Percentiles rank a stretch among this genome's conserved stretches.
Conservation (phyloP, 805 yeast genomes). For the Wickerhamiella galacta region DNA sequence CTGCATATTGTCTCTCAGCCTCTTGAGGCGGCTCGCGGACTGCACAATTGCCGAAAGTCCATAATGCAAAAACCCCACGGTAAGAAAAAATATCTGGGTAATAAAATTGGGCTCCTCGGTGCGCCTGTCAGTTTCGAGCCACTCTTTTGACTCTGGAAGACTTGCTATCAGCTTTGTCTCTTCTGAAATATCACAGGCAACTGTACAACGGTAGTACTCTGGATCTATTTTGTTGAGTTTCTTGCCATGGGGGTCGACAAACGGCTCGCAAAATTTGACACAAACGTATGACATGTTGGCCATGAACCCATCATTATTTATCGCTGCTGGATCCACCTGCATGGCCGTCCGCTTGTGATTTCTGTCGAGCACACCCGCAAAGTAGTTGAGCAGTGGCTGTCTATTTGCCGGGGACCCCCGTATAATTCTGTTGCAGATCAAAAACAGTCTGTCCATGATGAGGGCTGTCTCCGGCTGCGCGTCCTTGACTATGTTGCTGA, state of each 20-base stretch:
- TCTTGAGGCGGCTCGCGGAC: slow-evolving; percentile 36
- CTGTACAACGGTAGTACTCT: slow-evolving; percentile 41
- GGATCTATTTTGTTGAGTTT: slow-evolving; percentile 66
- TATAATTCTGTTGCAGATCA: slow-evolving; percentile 53
- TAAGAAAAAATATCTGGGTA: slow-evolving; percentile 74
- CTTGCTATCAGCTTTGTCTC: slow-evolving; percentile 78
- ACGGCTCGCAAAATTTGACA: slow-evolving; percentile 66
- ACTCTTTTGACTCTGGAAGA: slow-evolving; percentile 46
- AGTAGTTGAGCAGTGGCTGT: slow-evolving; percentile 43
- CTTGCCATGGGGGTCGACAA: slow-evolving; percentile 45
- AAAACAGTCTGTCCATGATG: slow-evolving; percentile 34
- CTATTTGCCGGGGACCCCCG: slow-evolving; percentile 58
- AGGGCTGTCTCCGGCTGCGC: slow-evolving; percentile 12
- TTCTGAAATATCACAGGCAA: slow-evolving; percentile 47
- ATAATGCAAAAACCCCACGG: slow-evolving; percentile 65
- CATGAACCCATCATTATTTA: slow-evolving; percentile 72
- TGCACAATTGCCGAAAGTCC: slow-evolving; percentile 71
- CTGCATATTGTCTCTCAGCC: slow-evolving; percentile 24
- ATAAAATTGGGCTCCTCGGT: slow-evolving; percentile 48
- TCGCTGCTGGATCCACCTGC: slow-evolving; percentile 49
- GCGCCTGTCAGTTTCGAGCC: slow-evolving; percentile 28
- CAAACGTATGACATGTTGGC: slow-evolving; percentile 53
- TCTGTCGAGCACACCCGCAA: slow-evolving; percentile 56
- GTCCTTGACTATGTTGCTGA: slow-evolving; percentile 11
- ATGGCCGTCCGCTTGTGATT: slow-evolving; percentile 74